A percentile compares a stretch with the other conserved stretches of the same genome.
These are phyloP conservation scores for Pinus albicaulis DNA, from an alignment of 75 land plant genomes.

Conservation along the genomic window DNA sequence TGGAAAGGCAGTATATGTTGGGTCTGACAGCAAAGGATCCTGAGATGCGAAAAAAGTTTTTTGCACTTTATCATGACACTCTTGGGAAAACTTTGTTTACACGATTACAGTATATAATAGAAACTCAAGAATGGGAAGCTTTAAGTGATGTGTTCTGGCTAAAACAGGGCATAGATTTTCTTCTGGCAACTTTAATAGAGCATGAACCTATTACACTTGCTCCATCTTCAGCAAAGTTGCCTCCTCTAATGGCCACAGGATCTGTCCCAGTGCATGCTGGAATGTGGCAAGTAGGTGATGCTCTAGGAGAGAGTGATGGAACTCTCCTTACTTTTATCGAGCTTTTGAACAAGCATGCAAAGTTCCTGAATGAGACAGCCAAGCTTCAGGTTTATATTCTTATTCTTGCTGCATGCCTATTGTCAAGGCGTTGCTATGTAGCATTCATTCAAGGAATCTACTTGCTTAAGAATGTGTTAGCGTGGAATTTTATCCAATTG, in stretches of 20 bases:
- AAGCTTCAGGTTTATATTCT: slow-evolving; percentile 73
- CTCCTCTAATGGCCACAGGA: slow-evolving; percentile 66
- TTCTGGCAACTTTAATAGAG: slow-evolving; percentile 85
- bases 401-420: too few relatives aligned
- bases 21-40: slow-evolving; percentile 92
- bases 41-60: slow-evolving; percentile 75
- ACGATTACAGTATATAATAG: slow-evolving; percentile 88
- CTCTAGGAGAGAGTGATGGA: slow-evolving; percentile 49
- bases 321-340: slow-evolving; percentile 66
- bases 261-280: slow-evolving; percentile 50
- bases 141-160: slow-evolving; percentile 97
- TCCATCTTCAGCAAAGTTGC: slow-evolving; percentile 89
- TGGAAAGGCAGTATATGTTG: slow-evolving; percentile 87
- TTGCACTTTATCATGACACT: slow-evolving; percentile 87
- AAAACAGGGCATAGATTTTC: slow-evolving; percentile 91
- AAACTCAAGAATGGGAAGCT: slow-evolving; percentile 96
- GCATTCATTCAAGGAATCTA: too few relatives aligned
- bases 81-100: slow-evolving; percentile 76
- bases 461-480: not conserved
- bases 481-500: not conserved
- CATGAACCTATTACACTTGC: slow-evolving; percentile 88
- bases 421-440: too few relatives aligned
- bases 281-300: slow-evolving; percentile 38
- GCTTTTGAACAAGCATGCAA: slow-evolving; percentile 72
- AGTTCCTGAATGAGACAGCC: slow-evolving; percentile 77